Base-by-base conservation (phyloP, 441 rosid species). In the Arabidopsis lyrata region DNA sequence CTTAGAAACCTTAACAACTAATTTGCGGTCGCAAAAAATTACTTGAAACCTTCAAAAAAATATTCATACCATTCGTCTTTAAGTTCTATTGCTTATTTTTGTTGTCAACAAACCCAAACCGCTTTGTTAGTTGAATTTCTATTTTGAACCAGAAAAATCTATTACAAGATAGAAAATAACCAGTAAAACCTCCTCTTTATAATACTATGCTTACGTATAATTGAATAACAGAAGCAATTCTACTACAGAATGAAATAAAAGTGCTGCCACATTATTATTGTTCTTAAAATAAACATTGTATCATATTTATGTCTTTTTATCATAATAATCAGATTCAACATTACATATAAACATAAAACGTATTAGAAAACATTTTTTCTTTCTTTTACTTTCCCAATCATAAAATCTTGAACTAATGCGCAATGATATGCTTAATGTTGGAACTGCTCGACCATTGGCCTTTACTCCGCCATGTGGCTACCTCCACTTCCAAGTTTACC, bases 321-420 rank as follows among this genome's bases (percentile, higher is more conserved):
- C 42, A 49, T 22, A 15, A 29, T 13, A 70, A 61, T 29, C 57
- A 72, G 45, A 53, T 49, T 44, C 63, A 73, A 47, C 48, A 44
- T 64, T 64, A 73, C 41, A 35, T 64, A 14, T 5, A 20, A 48
- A 47, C 45, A 66, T 22, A 38, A 65, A 73, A 35, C 13, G 24
- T 38, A 27, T 24, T 34, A 12, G 22, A 64, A 8, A 34, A 16
- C 14, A 2, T 56, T 34, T 53, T 9, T 14, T 22, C 5, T 9
- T 14, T 22, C 5, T 32, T 62, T 29, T 8, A 18, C 6, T 52
- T 18, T 72, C 27, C 48, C 2, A 52, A 10, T 66, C 38, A 55
- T 72, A 38, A n/a, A 53, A 61, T 63, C 6, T 53, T 52, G 32
- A 42, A 63, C 4, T 34, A 24, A 72, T 63, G 32, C 32, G 42